Base-by-base conservation (phyloP, 2,329 filamentous ascomycete genomes). In the Pseudopyrenochaeta lycopersici region DNA sequence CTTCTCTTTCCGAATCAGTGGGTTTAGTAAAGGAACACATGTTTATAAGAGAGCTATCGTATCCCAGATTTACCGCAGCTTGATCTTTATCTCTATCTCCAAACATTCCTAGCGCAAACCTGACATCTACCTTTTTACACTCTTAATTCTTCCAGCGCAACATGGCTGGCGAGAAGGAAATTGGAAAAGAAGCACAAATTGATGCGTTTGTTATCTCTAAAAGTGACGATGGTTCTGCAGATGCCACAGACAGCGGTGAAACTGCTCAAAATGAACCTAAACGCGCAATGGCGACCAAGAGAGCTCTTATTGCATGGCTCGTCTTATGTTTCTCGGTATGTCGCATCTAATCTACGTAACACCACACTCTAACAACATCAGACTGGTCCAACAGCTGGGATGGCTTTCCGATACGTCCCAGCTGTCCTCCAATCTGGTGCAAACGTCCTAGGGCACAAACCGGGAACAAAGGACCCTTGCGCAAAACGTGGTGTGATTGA, bases 321-420 rank as follows among this genome's bases (percentile, higher is more conserved):
- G 42, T 63, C 18, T 35, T 63, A 18, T 61, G 58, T 36, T 61
- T 54, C 35, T 63, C 54, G 21, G 58, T 59, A 23, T n/a, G 48
- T 30, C 4, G 12, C 14, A 27, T 15, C 12, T 1, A 2, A 27
- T 6, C 15, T 10, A 1, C 14, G 10, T 27, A n/a, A 35, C n/a
- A 15, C 21, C 9, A 33, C 1, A 23, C 20, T 29, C 32, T 9
- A 35, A 12, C 17, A 10, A 4, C 2, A 12, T 17, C 21, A 50
- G 48, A 50, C 48, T 6, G 48, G 48, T 12, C 48, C 48, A 20
- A 50, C 48, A 3, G 10, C 48, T 23, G 48, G 48, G 20, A 50
- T 50, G 48, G 48, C 42, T 20, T 50, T 44, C 23, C 48, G 48
- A n/a, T 50, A 50, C 23, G 42, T 50, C 27, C 48, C 48, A 9